Evolutionary conservation across 164 flowering plant species (phyloP), one percentile per base, ranked within the genome.

Genomic region (Dillenia suffruticosa): DNA sequence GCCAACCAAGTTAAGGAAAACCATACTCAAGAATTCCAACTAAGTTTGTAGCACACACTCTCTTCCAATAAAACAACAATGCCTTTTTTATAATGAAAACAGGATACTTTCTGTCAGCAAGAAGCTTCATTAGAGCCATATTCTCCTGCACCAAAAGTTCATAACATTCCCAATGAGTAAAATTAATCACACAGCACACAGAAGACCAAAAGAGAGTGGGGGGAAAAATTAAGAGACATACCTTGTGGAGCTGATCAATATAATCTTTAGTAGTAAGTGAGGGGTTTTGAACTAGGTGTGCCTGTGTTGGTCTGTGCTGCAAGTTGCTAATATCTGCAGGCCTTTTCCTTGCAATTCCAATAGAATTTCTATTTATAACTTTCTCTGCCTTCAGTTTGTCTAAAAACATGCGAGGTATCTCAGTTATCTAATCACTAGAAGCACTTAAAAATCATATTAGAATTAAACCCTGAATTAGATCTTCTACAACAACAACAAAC

Each of bases 31-130:
- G 40, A 32, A 32, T 26, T 17, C 9, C 54, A 46, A 64, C 26
- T 40, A n/a, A 61, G 16, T 32, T 32, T 32, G 0, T 5, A 5
- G 40, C 56, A 47, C 24, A 59, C 58, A 12, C 2, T 48, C 51
- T 6, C 16, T 43, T n/a, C 66, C 8, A 14, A 15, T 46, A 54
- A 52, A 32, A 10, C 12, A 19, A 51, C 15, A 32, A 9, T 16
- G 44, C n/a, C 9, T 46, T 32, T 32, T 61, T 53, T 16, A 53
- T 19, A 13, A 57, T 11, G 44, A 59, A 11, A 64, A 32, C 52
- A 83, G 79, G 75, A 79, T 85, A 85, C 93, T 84, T 77, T 69
- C 81, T 82, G 48, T 87, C 90, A 49, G 75, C 80, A 55, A 90
- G 60, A 62, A 85, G 81, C 68, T 70, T 73, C 76, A 70, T 49